phyloP scores from a whole-genome alignment of 768 basidiomycete genomes.

The Rhizopogon vulgaris region DNA sequence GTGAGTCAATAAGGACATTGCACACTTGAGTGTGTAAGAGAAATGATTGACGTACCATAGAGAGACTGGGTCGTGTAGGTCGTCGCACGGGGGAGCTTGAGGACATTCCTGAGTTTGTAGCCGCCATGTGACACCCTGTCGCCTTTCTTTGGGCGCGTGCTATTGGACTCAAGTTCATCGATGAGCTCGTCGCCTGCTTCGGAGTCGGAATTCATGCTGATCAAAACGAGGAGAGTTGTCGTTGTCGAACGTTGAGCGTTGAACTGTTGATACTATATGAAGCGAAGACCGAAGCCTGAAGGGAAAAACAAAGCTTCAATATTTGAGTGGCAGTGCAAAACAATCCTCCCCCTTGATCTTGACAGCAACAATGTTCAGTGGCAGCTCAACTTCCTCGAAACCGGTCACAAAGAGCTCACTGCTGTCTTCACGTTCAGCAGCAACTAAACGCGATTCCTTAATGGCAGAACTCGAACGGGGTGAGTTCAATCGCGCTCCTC shows the following conservation, averaged over 20 bases:
- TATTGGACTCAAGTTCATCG: slow-evolving; percentile 9
- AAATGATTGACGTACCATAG: slow-evolving; percentile 35
- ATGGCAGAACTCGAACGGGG: slow-evolving; percentile 66
- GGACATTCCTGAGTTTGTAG: slow-evolving; percentile 34
- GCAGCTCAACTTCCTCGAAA: background rate
- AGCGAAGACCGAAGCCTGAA: background rate
- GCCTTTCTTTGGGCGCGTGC: background rate
- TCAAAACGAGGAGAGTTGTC: background rate
- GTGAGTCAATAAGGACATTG: background rate
- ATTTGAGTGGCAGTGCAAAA: background rate
- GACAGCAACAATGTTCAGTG: background rate
- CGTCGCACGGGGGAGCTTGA: slow-evolving; percentile 53
- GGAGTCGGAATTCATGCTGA: slow-evolving; percentile 15
- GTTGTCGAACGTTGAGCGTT: background rate
- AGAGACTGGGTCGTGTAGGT: slow-evolving; percentile 60
- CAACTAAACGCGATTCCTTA: slow-evolving; percentile 56
- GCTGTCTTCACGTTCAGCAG: slow-evolving; percentile 23
- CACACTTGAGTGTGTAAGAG: background rate
- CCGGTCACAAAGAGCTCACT: background rate
- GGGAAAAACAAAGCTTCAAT: background rate
- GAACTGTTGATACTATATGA: too few relatives aligned
- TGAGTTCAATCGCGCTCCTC: slow-evolving; percentile 15
- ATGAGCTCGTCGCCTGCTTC: slow-evolving; percentile 14
- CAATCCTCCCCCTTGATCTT: too few relatives aligned
- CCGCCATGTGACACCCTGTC: slow-evolving; percentile 5